phyloP scores from a whole-genome alignment of 257 asterid species.

The Solanum verrucosum region DNA sequence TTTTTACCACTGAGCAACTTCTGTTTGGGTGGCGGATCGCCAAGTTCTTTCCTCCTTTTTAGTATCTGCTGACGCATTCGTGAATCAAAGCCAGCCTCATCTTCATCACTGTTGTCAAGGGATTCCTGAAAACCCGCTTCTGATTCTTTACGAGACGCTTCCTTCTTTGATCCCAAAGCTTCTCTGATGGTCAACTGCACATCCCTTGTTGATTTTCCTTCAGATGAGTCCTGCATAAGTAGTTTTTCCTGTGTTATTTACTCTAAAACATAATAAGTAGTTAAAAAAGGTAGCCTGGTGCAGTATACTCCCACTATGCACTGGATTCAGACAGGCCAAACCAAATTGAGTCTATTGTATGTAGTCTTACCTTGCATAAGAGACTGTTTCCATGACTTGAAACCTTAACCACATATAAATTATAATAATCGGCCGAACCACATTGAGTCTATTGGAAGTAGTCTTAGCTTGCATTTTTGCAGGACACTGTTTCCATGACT shows the following conservation, averaged over 20 bases:
- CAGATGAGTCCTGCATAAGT: slow-evolving; percentile 52
- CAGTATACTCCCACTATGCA: neutral
- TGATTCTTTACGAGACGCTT: slow-evolving; percentile 34
- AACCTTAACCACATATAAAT: neutral
- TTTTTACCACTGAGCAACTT: slow-evolving; percentile 45
- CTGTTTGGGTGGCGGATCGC: slow-evolving; percentile 42
- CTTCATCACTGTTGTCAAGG: slow-evolving; percentile 61
- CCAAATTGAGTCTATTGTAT: neutral
- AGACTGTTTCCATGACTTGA: neutral
- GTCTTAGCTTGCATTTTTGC: neutral
- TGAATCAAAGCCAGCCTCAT: slow-evolving; percentile 72
- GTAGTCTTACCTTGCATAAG: neutral
- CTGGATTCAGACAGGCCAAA: neutral
- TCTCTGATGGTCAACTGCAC: slow-evolving; percentile 67
- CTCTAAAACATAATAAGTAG: neutral
- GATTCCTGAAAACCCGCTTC: slow-evolving; percentile 34
- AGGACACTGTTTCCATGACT: neutral
- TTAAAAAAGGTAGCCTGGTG: neutral
- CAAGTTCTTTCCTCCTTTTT: slow-evolving; percentile 64
- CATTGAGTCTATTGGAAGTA: neutral
- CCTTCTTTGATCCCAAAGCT: slow-evolving; percentile 70
- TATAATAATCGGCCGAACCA: neutral
- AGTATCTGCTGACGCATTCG: slow-evolving; percentile 92
- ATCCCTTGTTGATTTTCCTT: slow-evolving; percentile 45
- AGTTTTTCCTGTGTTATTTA: slow-evolving; percentile 2